Base-by-base conservation (phyloP, 2,329 filamentous ascomycete genomes). In the Fusarium ambrosium region DNA sequence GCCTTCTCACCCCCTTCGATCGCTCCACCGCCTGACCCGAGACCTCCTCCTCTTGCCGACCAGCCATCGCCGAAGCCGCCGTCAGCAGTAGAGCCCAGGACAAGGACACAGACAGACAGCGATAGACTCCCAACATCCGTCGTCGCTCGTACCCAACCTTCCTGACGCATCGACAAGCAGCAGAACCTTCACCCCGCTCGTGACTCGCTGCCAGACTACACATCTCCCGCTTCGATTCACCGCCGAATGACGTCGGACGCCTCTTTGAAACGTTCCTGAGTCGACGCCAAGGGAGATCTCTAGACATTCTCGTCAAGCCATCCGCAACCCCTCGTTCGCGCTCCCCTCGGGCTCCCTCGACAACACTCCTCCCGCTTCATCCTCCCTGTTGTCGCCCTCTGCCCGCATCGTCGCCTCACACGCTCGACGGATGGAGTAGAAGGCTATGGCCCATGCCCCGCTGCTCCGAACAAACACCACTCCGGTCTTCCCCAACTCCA, bases 391-490 rank as follows among this genome's bases (percentile, higher is more conserved):
- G 60, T 66, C 68, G 64, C 63, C 63, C 45, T 48, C 60, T 39
- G 51, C 56, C 37, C 39, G 36, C 41, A 48, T 51, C 41, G 55
- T 43, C 41, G 64, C 51, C 69, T 61, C 61, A 48, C 58, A 55
- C 60, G 55, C 63, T 60, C 72, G 73, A 79, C 84, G 84, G 79
- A 87, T 86, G 86, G 85, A 83, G 78, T 82, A 81, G 72, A 79
- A 84, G 82, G 85, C 81, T 79, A 90, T 90, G 89, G 89, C 89
- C 82, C 86, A 90, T 87, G 88, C 88, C 84, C 86, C 89, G 78
- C 84, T 90, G 76, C 81, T 90, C 78, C 86, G 89, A 88, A 90
- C 87, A 79, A 89, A 89, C 79, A 90, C 89, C 79, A 85, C 87
- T 77, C 87, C 89, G 80, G 84, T 86, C 80, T 89, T 90, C 79